These are phyloP conservation scores for Rosa lucieae DNA, from an alignment of 306 rosid species.

Conservation along the genomic window DNA sequence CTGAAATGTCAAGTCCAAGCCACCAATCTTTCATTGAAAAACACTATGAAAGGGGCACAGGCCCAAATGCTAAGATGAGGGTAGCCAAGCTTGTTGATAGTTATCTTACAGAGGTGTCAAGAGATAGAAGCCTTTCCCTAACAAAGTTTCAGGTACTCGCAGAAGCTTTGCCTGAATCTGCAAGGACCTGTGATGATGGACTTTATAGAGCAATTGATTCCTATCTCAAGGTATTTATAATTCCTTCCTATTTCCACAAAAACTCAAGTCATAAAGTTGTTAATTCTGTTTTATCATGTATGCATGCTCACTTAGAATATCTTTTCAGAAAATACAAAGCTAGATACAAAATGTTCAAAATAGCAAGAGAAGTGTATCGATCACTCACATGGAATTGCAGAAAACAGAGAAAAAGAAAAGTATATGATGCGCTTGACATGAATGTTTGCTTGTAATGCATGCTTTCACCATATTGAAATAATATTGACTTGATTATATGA, in stretches of 20 bases:
- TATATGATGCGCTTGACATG: background rate
- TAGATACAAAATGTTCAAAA: background rate
- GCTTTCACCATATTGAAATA: background rate
- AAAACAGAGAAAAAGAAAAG: background rate
- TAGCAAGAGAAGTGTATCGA: background rate
- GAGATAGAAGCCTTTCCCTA: conserved; percentile 87
- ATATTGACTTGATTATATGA: background rate
- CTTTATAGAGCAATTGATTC: conserved; percentile 96
- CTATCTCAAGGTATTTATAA: conserved; percentile 79
- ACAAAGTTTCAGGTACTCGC: conserved; percentile 98
- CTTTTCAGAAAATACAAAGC: background rate
- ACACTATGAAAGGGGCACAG: conserved; percentile 46
- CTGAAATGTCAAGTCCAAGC: conserved; percentile 73
- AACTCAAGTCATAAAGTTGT: background rate
- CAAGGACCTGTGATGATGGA: conserved; percentile 96
- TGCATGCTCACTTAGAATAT: background rate
- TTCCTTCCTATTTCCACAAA: conserved; percentile 7
- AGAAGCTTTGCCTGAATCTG: conserved; percentile 98
- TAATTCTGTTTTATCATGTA: background rate
- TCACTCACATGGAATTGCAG: background rate
- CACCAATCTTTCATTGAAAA: conserved; percentile 59
- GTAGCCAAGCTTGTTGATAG: conserved; percentile 98
- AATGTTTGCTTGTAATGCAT: background rate
- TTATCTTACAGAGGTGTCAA: conserved; percentile 91
- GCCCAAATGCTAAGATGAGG: conserved; percentile 80